Percentiles rank a stretch among this genome's conserved stretches.
phyloP scores from a whole-genome alignment of 202 grass and related monocot species.

The Tripidium arundinaceum region DNA sequence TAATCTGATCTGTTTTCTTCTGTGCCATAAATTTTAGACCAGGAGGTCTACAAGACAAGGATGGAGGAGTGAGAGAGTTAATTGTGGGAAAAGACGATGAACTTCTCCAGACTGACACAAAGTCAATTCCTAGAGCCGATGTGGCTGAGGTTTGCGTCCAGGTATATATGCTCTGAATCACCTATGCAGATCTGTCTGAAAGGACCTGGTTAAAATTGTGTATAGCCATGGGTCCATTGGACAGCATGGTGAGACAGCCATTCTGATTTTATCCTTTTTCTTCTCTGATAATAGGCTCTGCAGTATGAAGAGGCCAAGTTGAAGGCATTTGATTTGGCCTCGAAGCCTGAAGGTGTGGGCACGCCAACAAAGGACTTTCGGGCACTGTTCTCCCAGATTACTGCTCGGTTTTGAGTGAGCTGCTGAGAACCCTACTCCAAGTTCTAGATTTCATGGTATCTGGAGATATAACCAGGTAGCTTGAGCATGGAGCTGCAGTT shows the following conservation, averaged over 20 bases:
- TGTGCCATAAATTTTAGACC: conserved; percentile 42
- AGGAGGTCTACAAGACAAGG: conserved; percentile 87
- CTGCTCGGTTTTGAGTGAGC: conserved; percentile 47
- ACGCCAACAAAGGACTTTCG: conserved; percentile 68
- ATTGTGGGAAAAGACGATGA: conserved; percentile 83
- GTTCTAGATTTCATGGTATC: neutral
- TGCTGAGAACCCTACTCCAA: neutral
- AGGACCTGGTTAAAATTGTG: neutral
- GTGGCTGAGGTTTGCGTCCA: conserved; percentile 91
- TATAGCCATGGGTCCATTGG: neutral
- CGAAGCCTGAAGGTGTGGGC: conserved; percentile 68
- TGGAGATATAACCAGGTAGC: neutral
- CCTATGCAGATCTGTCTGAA: neutral
- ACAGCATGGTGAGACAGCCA: neutral
- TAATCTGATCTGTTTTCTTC: neutral
- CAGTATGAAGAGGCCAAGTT: conserved; percentile 81
- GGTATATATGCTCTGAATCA: conserved; percentile 34
- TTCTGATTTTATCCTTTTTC: conserved; percentile 1
- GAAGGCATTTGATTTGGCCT: conserved; percentile 92
- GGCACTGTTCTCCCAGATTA: conserved; percentile 52
- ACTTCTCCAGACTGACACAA: conserved; percentile 86
- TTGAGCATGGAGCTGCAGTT: neutral
- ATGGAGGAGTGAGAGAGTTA: conserved; percentile 61
- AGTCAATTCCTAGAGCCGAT: conserved; percentile 76
- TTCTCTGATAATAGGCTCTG: conserved; percentile 52